phyloP scores from a whole-genome alignment of 768 basidiomycete species.

The Podaxis sp. region DNA sequence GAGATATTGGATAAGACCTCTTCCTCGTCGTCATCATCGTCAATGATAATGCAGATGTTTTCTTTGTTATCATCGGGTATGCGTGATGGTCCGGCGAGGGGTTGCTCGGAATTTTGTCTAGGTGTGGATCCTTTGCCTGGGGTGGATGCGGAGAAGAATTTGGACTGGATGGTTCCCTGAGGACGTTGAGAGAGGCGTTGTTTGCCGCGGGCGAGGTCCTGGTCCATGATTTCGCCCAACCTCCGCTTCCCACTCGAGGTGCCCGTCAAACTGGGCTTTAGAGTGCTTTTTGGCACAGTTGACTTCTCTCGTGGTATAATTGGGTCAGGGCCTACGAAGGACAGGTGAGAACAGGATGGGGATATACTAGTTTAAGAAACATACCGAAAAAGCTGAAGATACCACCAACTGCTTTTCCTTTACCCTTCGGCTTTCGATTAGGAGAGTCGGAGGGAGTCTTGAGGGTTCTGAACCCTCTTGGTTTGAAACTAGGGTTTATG shows the following conservation, averaged over 20 bases:
- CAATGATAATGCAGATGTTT: constrained; percentile 30
- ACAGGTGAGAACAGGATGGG: not conserved
- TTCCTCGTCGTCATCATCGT: constrained; percentile 25
- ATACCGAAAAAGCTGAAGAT: constrained; percentile 67
- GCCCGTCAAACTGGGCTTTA: constrained; percentile 29
- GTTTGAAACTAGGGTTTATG: constrained; percentile 64
- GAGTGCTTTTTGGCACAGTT: constrained; percentile 11
- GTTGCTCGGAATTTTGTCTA: constrained; percentile 14
- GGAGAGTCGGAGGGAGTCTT: constrained; percentile 19
- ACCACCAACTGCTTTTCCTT: constrained; percentile 36
- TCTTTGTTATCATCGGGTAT: constrained; percentile 34
- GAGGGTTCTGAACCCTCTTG: constrained; percentile 43
- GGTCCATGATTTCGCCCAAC: constrained; percentile 65
- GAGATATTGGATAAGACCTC: constrained; percentile 15
- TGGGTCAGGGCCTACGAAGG: constrained; percentile 36
- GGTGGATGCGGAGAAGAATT: constrained; percentile 28
- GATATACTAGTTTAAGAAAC: constrained; percentile 13
- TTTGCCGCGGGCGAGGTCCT: constrained; percentile 52
- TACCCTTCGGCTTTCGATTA: constrained; percentile 42
- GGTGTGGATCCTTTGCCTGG: constrained; percentile 13
- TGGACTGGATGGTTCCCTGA: constrained; percentile 26
- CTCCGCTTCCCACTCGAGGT: constrained; percentile 75
- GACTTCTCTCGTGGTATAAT: constrained; percentile 25
- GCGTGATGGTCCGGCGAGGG: constrained; percentile 31
- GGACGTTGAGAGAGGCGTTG: constrained; percentile 18